Conservation (phyloP, 306 rosid genomes). For the Astragalus glycyphyllos region DNA sequence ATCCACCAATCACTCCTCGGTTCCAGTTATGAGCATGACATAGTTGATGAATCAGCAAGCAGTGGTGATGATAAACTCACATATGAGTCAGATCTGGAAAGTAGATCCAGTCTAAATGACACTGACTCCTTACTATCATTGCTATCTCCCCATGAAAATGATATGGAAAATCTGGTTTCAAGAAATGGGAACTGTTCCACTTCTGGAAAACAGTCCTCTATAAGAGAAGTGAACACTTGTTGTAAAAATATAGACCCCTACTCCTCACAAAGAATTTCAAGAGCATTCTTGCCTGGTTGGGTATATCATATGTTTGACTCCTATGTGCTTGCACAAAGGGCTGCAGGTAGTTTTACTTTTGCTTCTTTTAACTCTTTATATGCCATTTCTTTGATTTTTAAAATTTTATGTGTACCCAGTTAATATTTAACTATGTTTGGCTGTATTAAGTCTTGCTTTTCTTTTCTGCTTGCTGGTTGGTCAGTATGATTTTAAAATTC, state of each 20-base stretch:
- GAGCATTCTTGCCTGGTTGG: slow-evolving; percentile 86
- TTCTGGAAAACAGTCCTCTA: slow-evolving; percentile 50
- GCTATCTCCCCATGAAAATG: slow-evolving; percentile 52
- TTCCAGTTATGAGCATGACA: slow-evolving; percentile 53
- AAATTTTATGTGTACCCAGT: neutral
- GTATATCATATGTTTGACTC: slow-evolving; percentile 91
- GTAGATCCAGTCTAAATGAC: slow-evolving; percentile 48
- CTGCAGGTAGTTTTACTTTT: slow-evolving; percentile 69
- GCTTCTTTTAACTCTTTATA: slow-evolving; percentile 25
- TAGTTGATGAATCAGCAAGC: slow-evolving; percentile 61
- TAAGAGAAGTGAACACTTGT: slow-evolving; percentile 45
- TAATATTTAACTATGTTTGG: slow-evolving; percentile 19
- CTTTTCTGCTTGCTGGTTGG: slow-evolving; percentile 21
- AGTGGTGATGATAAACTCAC: slow-evolving; percentile 53
- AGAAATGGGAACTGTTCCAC: slow-evolving; percentile 59
- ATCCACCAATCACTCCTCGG: slow-evolving; percentile 62
- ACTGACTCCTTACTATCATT: slow-evolving; percentile 49
- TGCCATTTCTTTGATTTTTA: neutral
- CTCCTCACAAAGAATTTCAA: slow-evolving; percentile 59
- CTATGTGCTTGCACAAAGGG: slow-evolving; percentile 83
- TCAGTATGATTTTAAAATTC: slow-evolving; percentile 30
- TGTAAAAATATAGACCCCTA: slow-evolving; percentile 43
- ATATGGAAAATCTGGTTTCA: slow-evolving; percentile 42
- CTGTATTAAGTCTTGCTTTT: slow-evolving; percentile 28
- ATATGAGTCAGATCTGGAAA: slow-evolving; percentile 57